Conservation (phyloP, 306 rosid species). For the Pyrus communis region DNA sequence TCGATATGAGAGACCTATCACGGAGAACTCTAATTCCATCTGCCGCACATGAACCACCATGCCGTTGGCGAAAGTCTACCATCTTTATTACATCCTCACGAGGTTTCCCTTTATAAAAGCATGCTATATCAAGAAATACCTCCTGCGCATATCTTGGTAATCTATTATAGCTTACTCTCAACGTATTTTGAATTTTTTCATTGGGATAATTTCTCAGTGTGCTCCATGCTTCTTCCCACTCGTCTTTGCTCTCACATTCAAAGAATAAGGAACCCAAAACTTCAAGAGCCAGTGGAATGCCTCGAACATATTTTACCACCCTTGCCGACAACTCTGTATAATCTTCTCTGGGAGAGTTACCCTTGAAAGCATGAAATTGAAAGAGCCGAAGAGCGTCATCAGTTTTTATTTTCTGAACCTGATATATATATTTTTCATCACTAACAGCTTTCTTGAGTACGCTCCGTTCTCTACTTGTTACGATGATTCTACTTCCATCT, state of each 20-base stretch:
- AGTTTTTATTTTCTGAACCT: neutral
- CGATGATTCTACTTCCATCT: constrained; percentile 1
- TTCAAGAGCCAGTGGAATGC: constrained; percentile 7
- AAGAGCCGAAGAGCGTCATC: constrained; percentile 7
- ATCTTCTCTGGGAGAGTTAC: neutral
- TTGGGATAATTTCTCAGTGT: neutral
- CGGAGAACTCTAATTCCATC: neutral
- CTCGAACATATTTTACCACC: neutral
- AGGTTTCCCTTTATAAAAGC: constrained; percentile 26
- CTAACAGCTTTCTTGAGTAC: neutral
- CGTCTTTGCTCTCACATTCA: neutral
- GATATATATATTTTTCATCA: neutral
- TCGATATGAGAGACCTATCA: neutral
- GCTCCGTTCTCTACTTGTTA: neutral
- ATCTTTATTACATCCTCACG: neutral
- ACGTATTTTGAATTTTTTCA: neutral
- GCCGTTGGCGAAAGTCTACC: neutral
- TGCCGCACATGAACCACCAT: too few species aligned
- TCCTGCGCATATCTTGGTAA: neutral
- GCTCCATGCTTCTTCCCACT: neutral
- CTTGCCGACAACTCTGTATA: neutral
- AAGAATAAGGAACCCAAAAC: neutral
- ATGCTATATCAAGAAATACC: constrained; percentile 16
- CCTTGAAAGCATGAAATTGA: neutral
- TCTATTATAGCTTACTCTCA: neutral